These are phyloP conservation scores for Rhizopus delemar DNA, from an alignment of 371 early-diverging fungal species.

Conservation along the genomic window DNA sequence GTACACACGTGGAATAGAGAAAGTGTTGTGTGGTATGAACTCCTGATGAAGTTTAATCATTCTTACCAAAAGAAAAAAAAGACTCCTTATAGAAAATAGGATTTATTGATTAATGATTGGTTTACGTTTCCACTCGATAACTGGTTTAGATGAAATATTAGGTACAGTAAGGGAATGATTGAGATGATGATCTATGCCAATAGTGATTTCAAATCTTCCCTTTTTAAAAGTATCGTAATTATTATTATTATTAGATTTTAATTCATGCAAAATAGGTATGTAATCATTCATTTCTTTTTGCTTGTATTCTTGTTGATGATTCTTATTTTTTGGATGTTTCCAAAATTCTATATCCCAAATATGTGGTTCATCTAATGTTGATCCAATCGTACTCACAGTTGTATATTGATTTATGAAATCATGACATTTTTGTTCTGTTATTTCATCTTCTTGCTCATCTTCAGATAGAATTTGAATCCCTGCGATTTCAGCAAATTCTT, in stretches of 20 bases:
- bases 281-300: slow-evolving; percentile 1
- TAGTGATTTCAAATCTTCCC: slow-evolving; percentile 43
- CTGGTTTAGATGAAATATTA: slow-evolving; percentile 7
- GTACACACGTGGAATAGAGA: no score
- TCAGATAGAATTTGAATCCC: slow-evolving; percentile 50
- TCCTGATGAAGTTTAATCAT: no score
- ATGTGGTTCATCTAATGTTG: slow-evolving; percentile 16
- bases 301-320: slow-evolving; percentile 8
- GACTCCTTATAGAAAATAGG: slow-evolving; percentile 13
- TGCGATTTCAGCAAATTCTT: slow-evolving; percentile 51
- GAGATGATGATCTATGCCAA: slow-evolving; percentile 1
- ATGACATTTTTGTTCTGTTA: slow-evolving; percentile 9
- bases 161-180: slow-evolving; percentile 3
- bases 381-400: not conserved
- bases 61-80: slow-evolving; percentile 9
- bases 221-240: slow-evolving; percentile 20
- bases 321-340: slow-evolving; percentile 22
- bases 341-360: slow-evolving; percentile 44
- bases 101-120: slow-evolving; percentile 10
- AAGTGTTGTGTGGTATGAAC: no score
- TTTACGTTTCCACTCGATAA: slow-evolving; percentile 31
- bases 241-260: slow-evolving; percentile 12
- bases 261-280: slow-evolving; percentile 27
- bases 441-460: slow-evolving; percentile 22
- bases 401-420: slow-evolving; percentile 5